Base-by-base conservation (phyloP, 2,329 filamentous ascomycete genomes). In the Penicillium sp. region DNA sequence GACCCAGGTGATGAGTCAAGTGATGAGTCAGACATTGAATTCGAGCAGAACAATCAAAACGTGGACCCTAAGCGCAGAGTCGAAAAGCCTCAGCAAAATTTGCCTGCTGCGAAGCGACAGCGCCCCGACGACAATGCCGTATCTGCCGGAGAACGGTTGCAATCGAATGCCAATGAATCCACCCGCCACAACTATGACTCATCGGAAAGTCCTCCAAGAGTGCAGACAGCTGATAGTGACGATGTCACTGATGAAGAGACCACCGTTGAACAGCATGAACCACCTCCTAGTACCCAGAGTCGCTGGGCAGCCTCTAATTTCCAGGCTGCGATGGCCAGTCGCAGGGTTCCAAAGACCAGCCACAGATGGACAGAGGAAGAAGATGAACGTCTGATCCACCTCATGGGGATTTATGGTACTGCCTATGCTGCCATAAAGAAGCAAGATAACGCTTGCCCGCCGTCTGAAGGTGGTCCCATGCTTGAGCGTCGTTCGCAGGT, bases 381-480 rank as follows among this genome's bases (percentile, higher is more conserved):
- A 64, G 67, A 77, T 17, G 57, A 70, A 2, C 74, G 75, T 5
- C 72, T 89, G 1, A 71, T 83, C 4, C 63, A 78, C 0, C 73
- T 82, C 27, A 82, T 89, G 59, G 76, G 63, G 1, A 61, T 74
- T 10, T 68, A 76, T 45, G 81, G 82, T 1, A 73, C 70, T 6
- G 69, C 68, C 10, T 89, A 82, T 75, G 61, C 81, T 2, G 27
- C 52, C 0, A 83, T 89, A 45, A 65, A 71, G 23, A 66, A 70
- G 13, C 64, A 67, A 31, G 75, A 75, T 31, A 59, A 63, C 3
- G 45, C 63, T 0, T 66, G 67, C 17, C 74, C 73, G 2, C 64
- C 53, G 5, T 38, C 65, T 52, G 47, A 72, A 49, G 70, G 71
- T 35, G 66, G 70, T 12, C 69, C 69, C 3, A 49, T 70, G 42